Percentiles rank a stretch among this genome's conserved stretches.
These are phyloP conservation scores for Aspergillus bertholletiae DNA, from an alignment of 495 filamentous ascomycete species.

Conservation along the genomic window DNA sequence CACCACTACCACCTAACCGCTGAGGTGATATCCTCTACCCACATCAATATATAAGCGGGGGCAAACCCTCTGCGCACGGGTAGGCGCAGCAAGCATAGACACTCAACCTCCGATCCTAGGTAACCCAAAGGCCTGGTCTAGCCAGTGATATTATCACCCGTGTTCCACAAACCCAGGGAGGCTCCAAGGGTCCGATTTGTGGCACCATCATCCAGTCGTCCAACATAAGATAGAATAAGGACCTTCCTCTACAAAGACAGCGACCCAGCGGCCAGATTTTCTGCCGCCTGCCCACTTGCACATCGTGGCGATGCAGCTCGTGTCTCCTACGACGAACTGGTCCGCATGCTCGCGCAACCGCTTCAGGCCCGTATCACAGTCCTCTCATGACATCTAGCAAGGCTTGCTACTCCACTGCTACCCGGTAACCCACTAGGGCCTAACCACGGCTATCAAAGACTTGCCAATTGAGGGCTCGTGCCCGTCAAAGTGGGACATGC, in stretches of 20 bases:
- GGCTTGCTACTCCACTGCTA: conserved; percentile 34
- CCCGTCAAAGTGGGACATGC: conserved; percentile 15
- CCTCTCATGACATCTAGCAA: conserved; percentile 26
- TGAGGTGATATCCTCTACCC: conserved; percentile 18
- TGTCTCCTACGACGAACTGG: conserved; percentile 46
- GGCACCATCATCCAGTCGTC: conserved; percentile 28
- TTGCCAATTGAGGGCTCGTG: conserved; percentile 1
- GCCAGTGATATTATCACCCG: conserved; percentile 20
- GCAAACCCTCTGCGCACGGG: conserved; percentile 19
- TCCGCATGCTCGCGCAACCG: conserved; percentile 39
- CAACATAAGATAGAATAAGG: conserved; percentile 47
- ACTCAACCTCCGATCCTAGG: too few relatives aligned
- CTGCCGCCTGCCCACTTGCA: conserved; percentile 64
- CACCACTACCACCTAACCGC: conserved; percentile 14
- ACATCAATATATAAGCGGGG: conserved; percentile 27
- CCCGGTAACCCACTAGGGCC: conserved; percentile 32
- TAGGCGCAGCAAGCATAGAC: background rate
- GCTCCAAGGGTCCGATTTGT: conserved; percentile 12
- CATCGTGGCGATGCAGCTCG: conserved; percentile 55
- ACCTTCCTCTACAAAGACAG: conserved; percentile 43
- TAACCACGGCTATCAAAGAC: conserved; percentile 13
- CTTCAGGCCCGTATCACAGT: conserved; percentile 38
- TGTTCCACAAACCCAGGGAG: conserved; percentile 28
- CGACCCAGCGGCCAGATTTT: conserved; percentile 38
- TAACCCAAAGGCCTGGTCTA: conserved; percentile 23